Base-by-base conservation (phyloP, 2,329 filamentous ascomycete genomes). In the Sphaerulina populicola region DNA sequence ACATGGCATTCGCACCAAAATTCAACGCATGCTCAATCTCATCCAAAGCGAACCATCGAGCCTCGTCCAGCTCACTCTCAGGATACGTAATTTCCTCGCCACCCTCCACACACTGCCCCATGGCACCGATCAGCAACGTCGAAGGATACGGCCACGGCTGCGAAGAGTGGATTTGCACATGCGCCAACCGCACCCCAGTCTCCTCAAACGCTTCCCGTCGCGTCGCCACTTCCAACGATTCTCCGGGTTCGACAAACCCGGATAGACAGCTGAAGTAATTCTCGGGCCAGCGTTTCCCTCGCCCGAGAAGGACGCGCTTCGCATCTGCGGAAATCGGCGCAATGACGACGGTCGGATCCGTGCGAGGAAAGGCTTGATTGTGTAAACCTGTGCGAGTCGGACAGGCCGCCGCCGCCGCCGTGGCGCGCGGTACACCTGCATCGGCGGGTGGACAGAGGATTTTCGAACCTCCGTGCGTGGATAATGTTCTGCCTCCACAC, bases 61-160 rank as follows among this genome's bases (percentile, higher is more conserved):
- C 58, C 42, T 18, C 18, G 2, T 60, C 58, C 23, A 60, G 44
- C 37, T 60, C 58, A 9, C 53, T 52, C 39, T 60, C 58, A 1
- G 58, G 58, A 50, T 60, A 60, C 1, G 58, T 58, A 23, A 60
- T 56, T n/a, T 56, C 48, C 44, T 60, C 58, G 3, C 55, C 54
- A 4, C 49, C 54, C 21, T 55, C 52, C 11, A 50, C 49, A 40
- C 58, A 60, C 15, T 60, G 58, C 31, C 54, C 58, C 49, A 60
- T 59, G 2, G 58, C 57, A 29, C 62, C 88, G 60, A 94, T 87
- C 86, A 94, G 93, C 61, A 94, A 67, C 62, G 83, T 91, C 0
- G 86, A 82, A 0, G 88, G 88, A 66, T 88, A 93, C 2, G 88
- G 88, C 88, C 88, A 94, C 1, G 88, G 87, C 71, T 94, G 88